phyloP scores from a whole-genome alignment of 2,329 filamentous ascomycete species.

The Chrysosporium queenslandicum region DNA sequence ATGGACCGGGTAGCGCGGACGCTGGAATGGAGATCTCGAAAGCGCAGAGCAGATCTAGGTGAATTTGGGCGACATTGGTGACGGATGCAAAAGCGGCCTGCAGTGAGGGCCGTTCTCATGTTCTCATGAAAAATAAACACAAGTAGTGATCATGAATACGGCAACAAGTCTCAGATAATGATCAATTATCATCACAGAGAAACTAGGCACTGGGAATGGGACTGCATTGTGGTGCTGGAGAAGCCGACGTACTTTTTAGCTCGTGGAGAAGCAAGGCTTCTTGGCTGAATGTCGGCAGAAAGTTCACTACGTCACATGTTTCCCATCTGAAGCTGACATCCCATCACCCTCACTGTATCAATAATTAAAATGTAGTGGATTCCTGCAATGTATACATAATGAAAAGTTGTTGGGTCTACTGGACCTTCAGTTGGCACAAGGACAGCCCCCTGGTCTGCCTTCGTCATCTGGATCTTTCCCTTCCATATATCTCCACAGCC shows the following conservation, averaged over 20 bases:
- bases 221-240: too few relatives aligned
- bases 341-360: background rate
- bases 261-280: background rate
- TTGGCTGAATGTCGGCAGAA: background rate
- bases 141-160: conserved; percentile 6
- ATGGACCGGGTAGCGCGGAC: background rate
- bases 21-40: background rate
- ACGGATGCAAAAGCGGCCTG: conserved; percentile 43
- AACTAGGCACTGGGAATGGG: background rate
- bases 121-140: conserved; percentile 22
- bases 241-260: background rate
- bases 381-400: background rate
- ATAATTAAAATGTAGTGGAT: background rate
- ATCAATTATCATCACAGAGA: background rate
- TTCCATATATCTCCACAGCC: conserved; percentile 18
- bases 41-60: background rate
- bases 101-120: conserved; percentile 43
- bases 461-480: conserved; percentile 23
- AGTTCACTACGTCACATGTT: background rate
- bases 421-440: too few relatives aligned
- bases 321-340: background rate
- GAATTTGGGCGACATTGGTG: conserved; percentile 26
- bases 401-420: background rate
- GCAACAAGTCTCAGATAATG: background rate
- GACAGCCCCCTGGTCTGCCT: background rate